Evolutionary conservation across 176 grass and related monocot species (phyloP).

Genomic region (Urochloa ruziziensis): DNA sequence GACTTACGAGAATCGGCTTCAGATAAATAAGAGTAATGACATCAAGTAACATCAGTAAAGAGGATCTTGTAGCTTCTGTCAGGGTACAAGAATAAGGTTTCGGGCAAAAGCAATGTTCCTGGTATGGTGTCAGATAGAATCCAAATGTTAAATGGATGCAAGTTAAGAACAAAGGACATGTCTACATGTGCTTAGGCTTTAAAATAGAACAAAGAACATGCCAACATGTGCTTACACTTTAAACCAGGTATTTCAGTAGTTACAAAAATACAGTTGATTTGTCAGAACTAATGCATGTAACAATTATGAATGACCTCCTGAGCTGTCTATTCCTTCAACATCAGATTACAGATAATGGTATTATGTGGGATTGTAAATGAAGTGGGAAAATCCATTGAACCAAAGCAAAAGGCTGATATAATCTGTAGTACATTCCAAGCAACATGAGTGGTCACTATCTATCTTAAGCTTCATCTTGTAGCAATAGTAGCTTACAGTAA

Average conservation of each 20-base stretch:
- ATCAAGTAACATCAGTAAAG: conserved; percentile 14
- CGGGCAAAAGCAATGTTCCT: conserved; percentile 4
- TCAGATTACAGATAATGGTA: neutral
- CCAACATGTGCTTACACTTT: conserved; percentile 30
- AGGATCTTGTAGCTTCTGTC: conserved; percentile 34
- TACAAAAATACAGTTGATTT: neutral
- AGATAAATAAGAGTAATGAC: conserved; percentile 18
- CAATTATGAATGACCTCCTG: neutral
- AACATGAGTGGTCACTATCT: neutral
- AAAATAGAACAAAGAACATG: conserved; percentile 4
- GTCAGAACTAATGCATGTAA: neutral
- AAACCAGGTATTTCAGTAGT: conserved; percentile 13
- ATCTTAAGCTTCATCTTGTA: neutral
- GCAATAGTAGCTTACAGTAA: neutral
- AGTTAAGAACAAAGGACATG: conserved; percentile 29
- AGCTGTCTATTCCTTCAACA: neutral
- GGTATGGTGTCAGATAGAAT: conserved; percentile 18
- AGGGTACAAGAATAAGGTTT: conserved; percentile 41
- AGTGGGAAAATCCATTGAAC: neutral
- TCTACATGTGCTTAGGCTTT: conserved; percentile 9
- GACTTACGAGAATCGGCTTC: conserved; percentile 5
- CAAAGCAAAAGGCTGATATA: neutral
- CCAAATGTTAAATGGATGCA: conserved; percentile 9
- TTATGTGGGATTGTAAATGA: conserved; percentile 4
- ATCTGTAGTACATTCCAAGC: neutral